Base-by-base conservation (phyloP, 2,329 filamentous ascomycete genomes). In the Myriosclerotinia curreyana region DNA sequence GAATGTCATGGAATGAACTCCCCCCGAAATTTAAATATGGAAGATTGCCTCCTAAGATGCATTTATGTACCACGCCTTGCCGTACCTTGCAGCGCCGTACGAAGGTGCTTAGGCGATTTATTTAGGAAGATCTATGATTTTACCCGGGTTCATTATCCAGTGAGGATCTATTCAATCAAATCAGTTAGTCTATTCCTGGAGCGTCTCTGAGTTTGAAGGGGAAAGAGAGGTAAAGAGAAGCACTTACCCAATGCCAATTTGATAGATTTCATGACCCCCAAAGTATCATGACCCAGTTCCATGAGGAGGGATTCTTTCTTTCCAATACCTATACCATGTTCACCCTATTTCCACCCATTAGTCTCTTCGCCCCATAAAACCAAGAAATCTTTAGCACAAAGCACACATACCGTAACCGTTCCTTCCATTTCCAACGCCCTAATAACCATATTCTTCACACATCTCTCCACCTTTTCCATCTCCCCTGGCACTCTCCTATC, bases 351-450 rank as follows among this genome's bases (percentile, higher is more conserved):
- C n/a, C 25, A 17, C 7, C 2, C 15, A 9, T 50, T n/a, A 46
- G 46, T 51, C 15, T 31, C n/a, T n/a, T n/a, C n/a, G n/a, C n/a
- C n/a, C n/a, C n/a, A n/a, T n/a, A n/a, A n/a, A n/a, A n/a, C n/a
- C n/a, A 31, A 6, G 5, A 31, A 31, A 31, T 5, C 28, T 28
- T 8, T 2, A 15, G 14, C 60, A 12, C 22, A 46, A 53, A 22
- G 2, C 38, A 17, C 66, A 71, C 72, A 74, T 76, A 80, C 79
- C 0, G 92, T 96, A 75, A 91, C 95, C 7, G 92, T 96, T 1
- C 93, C 92, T 66, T 96, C 93, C 92, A 97, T 96, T 69, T 94
- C 91, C 31, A 97, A 77, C 2, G 92, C 93, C n/a, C 91, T 85
- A 69, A 89, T 84, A 25, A 96, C 91, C 92, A 97, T 96, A 70